phyloP scores from a whole-genome alignment of 352 stramenopile genomes.

The Pythium inflatum region DNA sequence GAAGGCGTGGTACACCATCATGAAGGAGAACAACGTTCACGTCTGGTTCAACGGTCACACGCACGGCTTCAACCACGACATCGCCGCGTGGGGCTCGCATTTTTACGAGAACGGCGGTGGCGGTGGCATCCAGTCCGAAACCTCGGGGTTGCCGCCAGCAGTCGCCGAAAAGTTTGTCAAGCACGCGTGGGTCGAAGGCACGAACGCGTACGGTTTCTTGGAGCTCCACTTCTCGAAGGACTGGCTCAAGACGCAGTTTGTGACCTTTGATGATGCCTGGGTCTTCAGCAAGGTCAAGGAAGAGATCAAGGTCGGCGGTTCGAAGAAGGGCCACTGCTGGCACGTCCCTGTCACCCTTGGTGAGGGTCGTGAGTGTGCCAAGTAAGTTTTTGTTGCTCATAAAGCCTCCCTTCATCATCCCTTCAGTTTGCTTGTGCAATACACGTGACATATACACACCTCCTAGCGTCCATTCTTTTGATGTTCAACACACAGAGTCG shows the following conservation, averaged over 20 bases:
- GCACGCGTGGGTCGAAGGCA: constrained; percentile 76
- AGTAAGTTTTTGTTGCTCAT: too few relatives aligned
- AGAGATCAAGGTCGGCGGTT: constrained; percentile 77
- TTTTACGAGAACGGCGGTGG: constrained; percentile 89
- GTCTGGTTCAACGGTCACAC: constrained; percentile 87
- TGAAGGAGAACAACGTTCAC: constrained; percentile 77
- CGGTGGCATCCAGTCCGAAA: constrained; percentile 85
- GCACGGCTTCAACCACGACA: constrained; percentile 89
- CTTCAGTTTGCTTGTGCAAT: too few relatives aligned
- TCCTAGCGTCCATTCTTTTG: too few relatives aligned
- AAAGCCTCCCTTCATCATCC: too few relatives aligned
- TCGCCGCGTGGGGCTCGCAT: constrained; percentile 83
- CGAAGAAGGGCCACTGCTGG: constrained; percentile 86
- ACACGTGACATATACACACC: not conserved
- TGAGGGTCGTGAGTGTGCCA: constrained; percentile 62
- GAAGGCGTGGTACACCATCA: constrained; percentile 87
- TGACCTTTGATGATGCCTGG: constrained; percentile 83
- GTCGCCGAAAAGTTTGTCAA: constrained; percentile 81
- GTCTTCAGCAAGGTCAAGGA: constrained; percentile 77
- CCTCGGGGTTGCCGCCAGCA: constrained; percentile 71
- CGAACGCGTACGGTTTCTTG: constrained; percentile 87
- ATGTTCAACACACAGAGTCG: too few relatives aligned
- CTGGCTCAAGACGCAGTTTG: constrained; percentile 83
- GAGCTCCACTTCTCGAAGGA: constrained; percentile 86
- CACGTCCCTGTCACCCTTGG: constrained; percentile 76